Percentiles rank a stretch among this genome's conserved stretches.
Evolutionary conservation across 805 yeast genomes (phyloP).

Genomic region (Starmerella potacharoeniae): DNA sequence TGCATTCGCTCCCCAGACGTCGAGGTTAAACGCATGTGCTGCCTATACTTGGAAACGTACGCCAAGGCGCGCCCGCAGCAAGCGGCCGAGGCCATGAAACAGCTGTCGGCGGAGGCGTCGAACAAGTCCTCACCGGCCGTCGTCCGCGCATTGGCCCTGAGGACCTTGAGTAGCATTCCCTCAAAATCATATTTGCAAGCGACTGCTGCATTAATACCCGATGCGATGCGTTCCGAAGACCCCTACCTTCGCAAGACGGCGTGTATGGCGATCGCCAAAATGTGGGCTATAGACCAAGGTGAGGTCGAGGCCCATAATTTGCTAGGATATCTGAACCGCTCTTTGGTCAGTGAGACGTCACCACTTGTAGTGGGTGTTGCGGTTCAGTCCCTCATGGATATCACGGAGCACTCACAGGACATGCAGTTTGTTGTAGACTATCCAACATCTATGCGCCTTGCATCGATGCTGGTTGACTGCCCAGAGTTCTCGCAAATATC

Average conservation of each 20-base stretch:
- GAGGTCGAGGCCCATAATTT: slow-evolving; percentile 37
- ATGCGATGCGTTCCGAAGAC: slow-evolving; percentile 38
- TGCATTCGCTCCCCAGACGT: slow-evolving; percentile 42
- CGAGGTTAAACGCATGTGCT: slow-evolving; percentile 62
- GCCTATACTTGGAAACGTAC: slow-evolving; percentile 51
- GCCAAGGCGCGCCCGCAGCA: slow-evolving; percentile 47
- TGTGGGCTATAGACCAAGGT: slow-evolving; percentile 45
- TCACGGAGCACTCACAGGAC: slow-evolving; percentile 46
- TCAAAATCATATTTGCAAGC: slow-evolving; percentile 40
- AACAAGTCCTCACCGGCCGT: slow-evolving; percentile 36
- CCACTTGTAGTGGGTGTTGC: slow-evolving; percentile 61
- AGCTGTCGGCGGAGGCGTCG: slow-evolving; percentile 40
- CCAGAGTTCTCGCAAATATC: slow-evolving; percentile 63
- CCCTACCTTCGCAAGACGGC: slow-evolving; percentile 59
- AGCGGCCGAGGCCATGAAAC: slow-evolving; percentile 45
- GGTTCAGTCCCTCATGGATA: slow-evolving; percentile 50
- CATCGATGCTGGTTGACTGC: slow-evolving; percentile 33
- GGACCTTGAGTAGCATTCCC: slow-evolving; percentile 52
- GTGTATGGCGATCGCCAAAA: slow-evolving; percentile 53
- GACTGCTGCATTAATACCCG: slow-evolving; percentile 33
- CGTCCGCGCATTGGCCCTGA: slow-evolving; percentile 49
- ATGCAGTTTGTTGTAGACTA: slow-evolving; percentile 45
- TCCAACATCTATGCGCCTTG: slow-evolving; percentile 35
- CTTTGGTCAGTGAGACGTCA: slow-evolving; percentile 42
- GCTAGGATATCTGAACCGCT: slow-evolving; percentile 39